phyloP scores from a whole-genome alignment of 371 early-diverging fungal genomes.

The Mortierella sp. region DNA sequence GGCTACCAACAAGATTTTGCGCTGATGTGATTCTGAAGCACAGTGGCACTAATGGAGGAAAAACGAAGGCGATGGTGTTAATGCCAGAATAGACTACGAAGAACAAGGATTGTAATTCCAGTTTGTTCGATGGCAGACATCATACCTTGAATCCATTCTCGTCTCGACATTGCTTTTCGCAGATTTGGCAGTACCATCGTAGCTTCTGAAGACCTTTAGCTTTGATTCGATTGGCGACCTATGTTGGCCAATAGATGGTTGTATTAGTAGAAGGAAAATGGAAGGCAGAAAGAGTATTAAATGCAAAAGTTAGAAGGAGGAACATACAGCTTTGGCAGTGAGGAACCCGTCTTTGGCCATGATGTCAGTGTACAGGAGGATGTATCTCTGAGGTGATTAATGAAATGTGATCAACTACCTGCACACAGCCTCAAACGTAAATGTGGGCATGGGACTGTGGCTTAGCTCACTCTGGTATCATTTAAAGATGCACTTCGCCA shows the following conservation, averaged over 20 bases:
- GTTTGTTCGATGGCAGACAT: too few species aligned
- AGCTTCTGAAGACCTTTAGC: conserved; percentile 95
- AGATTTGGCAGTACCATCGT: conserved; percentile 95
- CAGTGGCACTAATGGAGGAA: conserved; percentile 74
- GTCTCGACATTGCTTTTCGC: conserved; percentile 93
- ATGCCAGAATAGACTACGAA: too few species aligned
- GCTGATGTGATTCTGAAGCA: conserved; percentile 91
- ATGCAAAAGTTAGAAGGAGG: background rate
- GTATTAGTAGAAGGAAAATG: too few species aligned
- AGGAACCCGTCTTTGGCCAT: conserved; percentile 85
- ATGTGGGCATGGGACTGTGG: too few species aligned
- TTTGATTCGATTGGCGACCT: conserved; percentile 87
- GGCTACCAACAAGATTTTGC: conserved; percentile 92
- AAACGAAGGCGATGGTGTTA: background rate
- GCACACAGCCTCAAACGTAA: too few species aligned
- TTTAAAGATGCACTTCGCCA: too few species aligned
- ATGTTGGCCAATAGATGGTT: too few species aligned
- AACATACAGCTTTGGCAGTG: conserved; percentile 76
- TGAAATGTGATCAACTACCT: too few species aligned
- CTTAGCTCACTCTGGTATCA: too few species aligned
- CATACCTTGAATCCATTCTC: conserved; percentile 94
- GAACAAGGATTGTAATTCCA: too few species aligned
- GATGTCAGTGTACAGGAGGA: conserved; percentile 1
- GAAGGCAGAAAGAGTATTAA: too few species aligned
- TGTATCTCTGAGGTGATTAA: background rate